Percentiles rank a stretch among this genome's conserved stretches.
These are phyloP conservation scores for Ophiostoma piceae DNA, from an alignment of 2,329 filamentous ascomycete species.

Conservation along the genomic window DNA sequence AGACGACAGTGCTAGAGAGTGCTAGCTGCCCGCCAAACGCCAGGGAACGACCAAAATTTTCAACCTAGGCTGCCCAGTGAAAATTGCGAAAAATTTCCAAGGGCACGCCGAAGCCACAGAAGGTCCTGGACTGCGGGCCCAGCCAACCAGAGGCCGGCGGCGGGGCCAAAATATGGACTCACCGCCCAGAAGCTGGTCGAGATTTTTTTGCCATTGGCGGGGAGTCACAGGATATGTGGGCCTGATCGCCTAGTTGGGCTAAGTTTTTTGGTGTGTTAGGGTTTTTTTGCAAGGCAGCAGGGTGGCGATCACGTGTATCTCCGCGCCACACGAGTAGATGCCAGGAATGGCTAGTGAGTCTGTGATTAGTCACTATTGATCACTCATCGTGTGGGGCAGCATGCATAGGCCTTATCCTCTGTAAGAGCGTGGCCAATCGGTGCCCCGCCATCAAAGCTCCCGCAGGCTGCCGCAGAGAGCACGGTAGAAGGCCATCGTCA, in stretches of 20 bases:
- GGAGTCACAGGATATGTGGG: neutral
- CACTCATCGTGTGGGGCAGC: neutral
- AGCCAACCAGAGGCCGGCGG: conserved; percentile 19
- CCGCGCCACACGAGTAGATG: neutral
- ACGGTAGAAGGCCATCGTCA: conserved; percentile 2
- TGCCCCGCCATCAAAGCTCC: conserved; percentile 8
- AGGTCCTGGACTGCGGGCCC: neutral
- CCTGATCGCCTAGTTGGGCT: neutral
- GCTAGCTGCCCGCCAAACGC: no score
- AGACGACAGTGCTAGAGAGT: neutral
- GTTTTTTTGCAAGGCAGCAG: neutral
- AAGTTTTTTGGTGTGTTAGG: conserved; percentile 15
- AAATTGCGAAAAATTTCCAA: neutral
- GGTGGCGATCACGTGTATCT: neutral
- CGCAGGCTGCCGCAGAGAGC: neutral
- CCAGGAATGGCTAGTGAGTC: neutral
- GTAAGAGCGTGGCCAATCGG: neutral
- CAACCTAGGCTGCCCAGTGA: conserved; percentile 14
- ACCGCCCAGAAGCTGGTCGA: conserved; percentile 5
- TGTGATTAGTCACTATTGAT: neutral
- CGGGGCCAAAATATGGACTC: conserved; percentile 14
- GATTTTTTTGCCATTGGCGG: conserved; percentile 13
- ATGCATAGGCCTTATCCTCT: neutral
- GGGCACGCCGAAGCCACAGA: conserved; percentile 14
- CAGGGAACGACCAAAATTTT: neutral